Conservation (phyloP, 257 asterid species). For the Voacanga thouarsii region DNA sequence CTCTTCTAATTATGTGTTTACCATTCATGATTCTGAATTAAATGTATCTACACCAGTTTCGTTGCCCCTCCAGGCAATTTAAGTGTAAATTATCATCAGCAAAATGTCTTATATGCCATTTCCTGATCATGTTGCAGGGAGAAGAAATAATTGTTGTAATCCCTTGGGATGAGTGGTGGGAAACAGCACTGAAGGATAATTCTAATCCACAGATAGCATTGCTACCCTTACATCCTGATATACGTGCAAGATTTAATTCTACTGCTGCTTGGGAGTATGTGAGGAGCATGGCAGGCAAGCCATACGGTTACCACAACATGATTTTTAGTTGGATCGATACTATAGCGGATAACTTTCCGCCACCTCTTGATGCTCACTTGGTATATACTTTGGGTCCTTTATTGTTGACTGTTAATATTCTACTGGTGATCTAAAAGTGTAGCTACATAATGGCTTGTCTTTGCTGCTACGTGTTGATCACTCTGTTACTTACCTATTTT, state of each 20-base stretch:
- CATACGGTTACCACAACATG: slow-evolving; percentile 99
- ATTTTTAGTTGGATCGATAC: slow-evolving; percentile 99
- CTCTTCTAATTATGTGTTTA: neutral
- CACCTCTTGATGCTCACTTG: slow-evolving; percentile 99
- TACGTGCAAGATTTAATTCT: slow-evolving; percentile 71
- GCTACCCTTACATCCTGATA: slow-evolving; percentile 84
- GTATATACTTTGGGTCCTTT: slow-evolving; percentile 28
- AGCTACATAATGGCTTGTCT: neutral
- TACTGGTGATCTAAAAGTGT: neutral
- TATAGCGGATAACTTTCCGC: slow-evolving; percentile 89
- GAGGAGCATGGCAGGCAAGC: slow-evolving; percentile 88
- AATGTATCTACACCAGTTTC: neutral
- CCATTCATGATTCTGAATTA: neutral
- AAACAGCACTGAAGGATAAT: slow-evolving; percentile 66
- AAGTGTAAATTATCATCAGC: neutral
- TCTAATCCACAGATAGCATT: slow-evolving; percentile 95
- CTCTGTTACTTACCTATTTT: neutral
- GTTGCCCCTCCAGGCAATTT: neutral
- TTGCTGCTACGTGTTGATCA: neutral
- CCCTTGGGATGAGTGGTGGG: slow-evolving; percentile 99
- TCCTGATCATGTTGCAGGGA: slow-evolving; percentile 57
- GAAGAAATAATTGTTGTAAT: slow-evolving; percentile 83
- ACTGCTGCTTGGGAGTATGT: slow-evolving; percentile 96
- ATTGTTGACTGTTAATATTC: neutral
- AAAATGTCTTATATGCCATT: slow-evolving; percentile 4